Evolutionary conservation across 2,329 filamentous ascomycete species (phyloP).

Genomic region (Aspergillus aculeatinus): DNA sequence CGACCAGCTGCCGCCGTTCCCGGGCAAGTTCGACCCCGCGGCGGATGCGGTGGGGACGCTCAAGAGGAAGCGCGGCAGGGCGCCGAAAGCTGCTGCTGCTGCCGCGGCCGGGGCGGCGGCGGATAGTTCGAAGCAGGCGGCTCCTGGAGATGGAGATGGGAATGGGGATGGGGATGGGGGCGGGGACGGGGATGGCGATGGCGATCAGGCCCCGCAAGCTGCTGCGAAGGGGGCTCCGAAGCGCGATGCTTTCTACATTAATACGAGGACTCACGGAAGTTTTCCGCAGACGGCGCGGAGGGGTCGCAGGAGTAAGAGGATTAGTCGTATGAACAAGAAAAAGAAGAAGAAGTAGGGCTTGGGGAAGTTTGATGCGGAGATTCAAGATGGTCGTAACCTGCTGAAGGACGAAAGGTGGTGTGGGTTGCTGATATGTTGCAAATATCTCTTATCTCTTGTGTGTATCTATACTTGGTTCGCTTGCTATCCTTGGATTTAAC

Average conservation of each 20-base stretch:
- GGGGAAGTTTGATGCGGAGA: no score
- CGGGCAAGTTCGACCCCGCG: background rate
- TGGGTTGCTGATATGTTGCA: no score
- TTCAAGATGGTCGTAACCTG: no score
- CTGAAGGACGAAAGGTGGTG: no score
- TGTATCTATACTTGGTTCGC: no score
- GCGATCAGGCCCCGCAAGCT: no score
- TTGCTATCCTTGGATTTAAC: no score
- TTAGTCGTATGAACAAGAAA: background rate
- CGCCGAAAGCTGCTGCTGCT: background rate
- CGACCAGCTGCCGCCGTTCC: background rate
- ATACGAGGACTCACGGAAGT: background rate
- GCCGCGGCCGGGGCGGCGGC: background rate
- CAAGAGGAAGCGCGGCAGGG: background rate
- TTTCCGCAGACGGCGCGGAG: background rate
- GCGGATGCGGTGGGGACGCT: background rate
- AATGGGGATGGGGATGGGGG: no score
- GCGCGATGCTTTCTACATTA: no score
- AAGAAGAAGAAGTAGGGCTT: background rate
- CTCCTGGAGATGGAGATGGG: background rate
- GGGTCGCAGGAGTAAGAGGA: background rate
- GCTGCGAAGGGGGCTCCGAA: no score
- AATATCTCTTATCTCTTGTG: background rate
- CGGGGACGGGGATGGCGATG: no score
- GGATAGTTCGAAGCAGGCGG: background rate